Base-by-base conservation (phyloP, 228 moss, liverwort and hornwort species). In the Sphagnum magellanicum region DNA sequence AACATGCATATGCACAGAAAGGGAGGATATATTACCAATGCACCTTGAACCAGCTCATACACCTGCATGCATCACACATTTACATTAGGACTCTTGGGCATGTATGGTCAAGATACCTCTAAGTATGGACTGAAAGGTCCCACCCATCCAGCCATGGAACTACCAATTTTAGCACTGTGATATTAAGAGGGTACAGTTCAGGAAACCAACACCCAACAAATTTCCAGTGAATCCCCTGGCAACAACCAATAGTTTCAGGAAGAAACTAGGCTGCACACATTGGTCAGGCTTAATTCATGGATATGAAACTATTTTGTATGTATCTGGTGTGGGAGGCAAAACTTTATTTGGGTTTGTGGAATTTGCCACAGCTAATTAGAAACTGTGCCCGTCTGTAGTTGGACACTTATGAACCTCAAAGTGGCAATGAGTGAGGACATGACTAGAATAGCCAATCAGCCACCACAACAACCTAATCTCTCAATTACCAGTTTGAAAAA, bases 41-140 rank as follows among this genome's bases (percentile, higher is more conserved):
- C 87, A 65, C 97, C 97, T 87, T 90, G 93, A 32, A 97, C 75
- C 14, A 97, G 82, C 73, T 97, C 97, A 66, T 93, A 93, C 10
- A 78, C 93, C 97, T 95, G 90, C 79, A 71, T 49, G 12, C 67
- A 51, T 57, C 72, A 14, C 60, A 13, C 48, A 14, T 51, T 16
- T 47, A 57, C 49, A 52, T 48, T 5, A n/a, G 47, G 14, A 12
- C 14, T 5, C 10, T 52, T 48, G 16, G 60, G 6, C 57, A 67
- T 48, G 6, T 4, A 46, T 8, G 16, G 48, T 6, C 49, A 64
- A 16, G 49, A 48, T 8, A 4, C 17, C 16, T 10, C 4, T 64
- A 47, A 64, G 10, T 64, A 49, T n/a, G 46, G 6, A 47, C 13
- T 16, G 64, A 64, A 14, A 47, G 64, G 32, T 32, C 3, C 3